Conservation (phyloP, 768 basidiomycete genomes). For the Gautieria morchelliformis region DNA sequence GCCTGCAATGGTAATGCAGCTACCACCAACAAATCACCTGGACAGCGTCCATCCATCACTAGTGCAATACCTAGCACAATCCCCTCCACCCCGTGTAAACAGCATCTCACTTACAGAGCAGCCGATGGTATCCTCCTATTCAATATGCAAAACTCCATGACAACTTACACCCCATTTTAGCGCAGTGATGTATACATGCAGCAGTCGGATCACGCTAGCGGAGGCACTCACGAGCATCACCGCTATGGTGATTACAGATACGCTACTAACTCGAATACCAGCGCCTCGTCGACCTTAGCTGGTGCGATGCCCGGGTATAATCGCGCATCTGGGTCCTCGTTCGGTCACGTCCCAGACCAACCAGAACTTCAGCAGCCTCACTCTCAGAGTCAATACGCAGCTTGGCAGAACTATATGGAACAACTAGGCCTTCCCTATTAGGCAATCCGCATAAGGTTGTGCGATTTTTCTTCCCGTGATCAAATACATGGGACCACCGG, state of each 20-base stretch:
- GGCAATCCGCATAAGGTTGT: background rate
- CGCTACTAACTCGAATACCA: background rate
- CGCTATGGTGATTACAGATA: background rate
- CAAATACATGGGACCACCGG: too few relatives aligned
- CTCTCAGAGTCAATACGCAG: conserved; percentile 2
- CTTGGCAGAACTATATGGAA: conserved; percentile 7
- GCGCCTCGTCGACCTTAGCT: conserved; percentile 1
- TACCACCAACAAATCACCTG: conserved; percentile 8
- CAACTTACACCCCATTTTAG: background rate
- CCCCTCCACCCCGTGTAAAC: background rate
- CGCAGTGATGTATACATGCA: too few relatives aligned
- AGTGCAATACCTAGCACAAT: conserved; percentile 6
- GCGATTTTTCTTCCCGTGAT: background rate
- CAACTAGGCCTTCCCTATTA: background rate
- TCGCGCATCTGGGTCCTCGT: background rate
- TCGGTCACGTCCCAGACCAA: background rate
- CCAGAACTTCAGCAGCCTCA: background rate
- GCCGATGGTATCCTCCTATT: background rate
- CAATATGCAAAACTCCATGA: background rate
- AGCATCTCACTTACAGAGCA: background rate
- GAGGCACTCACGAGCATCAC: background rate
- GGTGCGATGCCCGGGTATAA: conserved; percentile 1
- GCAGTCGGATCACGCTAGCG: background rate
- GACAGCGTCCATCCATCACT: conserved; percentile 9
- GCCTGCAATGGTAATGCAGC: conserved; percentile 3